These are phyloP conservation scores for Aspergillus awamori DNA, from an alignment of 2,329 filamentous ascomycete genomes.

Conservation along the genomic window DNA sequence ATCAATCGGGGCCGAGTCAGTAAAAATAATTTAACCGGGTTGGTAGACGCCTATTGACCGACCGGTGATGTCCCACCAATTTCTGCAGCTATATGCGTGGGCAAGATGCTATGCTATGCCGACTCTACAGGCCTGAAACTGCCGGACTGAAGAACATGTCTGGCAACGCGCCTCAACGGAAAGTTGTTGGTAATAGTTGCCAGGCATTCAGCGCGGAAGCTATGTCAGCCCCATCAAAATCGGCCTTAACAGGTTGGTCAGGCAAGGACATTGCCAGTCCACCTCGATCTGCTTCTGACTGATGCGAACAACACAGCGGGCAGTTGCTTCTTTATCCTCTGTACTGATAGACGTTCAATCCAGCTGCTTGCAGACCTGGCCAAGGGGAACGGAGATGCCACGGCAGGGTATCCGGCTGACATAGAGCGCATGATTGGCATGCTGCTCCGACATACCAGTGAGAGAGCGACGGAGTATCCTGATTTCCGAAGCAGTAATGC, in stretches of 20 bases:
- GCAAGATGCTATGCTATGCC: neutral
- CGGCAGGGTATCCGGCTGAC: neutral
- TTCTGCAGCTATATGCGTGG: neutral
- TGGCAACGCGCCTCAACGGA: neutral
- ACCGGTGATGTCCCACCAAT: neutral
- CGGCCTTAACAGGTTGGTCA: too few relatives aligned
- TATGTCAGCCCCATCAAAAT: too few relatives aligned
- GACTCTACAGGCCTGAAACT: neutral
- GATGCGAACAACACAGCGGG: too few relatives aligned
- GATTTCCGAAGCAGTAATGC: neutral
- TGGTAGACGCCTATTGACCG: too few relatives aligned
- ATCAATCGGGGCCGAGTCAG: neutral
- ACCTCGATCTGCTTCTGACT: too few relatives aligned
- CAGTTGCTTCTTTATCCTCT: too few relatives aligned
- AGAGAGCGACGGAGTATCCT: neutral
- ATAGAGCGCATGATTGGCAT: neutral
- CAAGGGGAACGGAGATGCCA: neutral
- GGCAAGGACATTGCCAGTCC: too few relatives aligned
- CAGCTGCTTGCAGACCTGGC: too few relatives aligned
- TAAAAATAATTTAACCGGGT: neutral
- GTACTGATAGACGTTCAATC: too few relatives aligned
- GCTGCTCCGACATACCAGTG: too few relatives aligned
- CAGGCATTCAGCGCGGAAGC: neutral
- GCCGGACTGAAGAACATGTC: neutral
- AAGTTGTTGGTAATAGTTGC: neutral